phyloP scores from a whole-genome alignment of 192 early-diverging fungal genomes.

The Coemansia sp. region DNA sequence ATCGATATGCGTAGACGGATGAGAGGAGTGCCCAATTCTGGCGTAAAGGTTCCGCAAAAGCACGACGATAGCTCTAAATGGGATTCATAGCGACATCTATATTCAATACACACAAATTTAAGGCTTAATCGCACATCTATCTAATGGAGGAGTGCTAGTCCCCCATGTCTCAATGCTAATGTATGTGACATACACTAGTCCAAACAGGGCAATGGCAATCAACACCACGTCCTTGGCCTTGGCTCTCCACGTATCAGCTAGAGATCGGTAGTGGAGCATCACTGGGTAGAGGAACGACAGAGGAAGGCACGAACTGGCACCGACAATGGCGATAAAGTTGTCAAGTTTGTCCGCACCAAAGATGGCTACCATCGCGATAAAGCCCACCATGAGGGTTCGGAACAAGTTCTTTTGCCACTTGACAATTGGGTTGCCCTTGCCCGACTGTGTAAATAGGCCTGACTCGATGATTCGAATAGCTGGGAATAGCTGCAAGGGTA shows the following conservation, averaged over 20 bases:
- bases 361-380: constrained; percentile 76
- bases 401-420: constrained; percentile 91
- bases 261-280: constrained; percentile 76
- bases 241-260: constrained; percentile 58
- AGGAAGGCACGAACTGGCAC: constrained; percentile 74
- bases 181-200: constrained; percentile 81
- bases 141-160: constrained; percentile 34
- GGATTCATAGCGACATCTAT: constrained; percentile 17
- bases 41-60: constrained; percentile 20
- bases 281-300: constrained; percentile 86
- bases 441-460: constrained; percentile 80
- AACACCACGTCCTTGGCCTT: constrained; percentile 65
- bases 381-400: constrained; percentile 67
- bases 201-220: constrained; percentile 69
- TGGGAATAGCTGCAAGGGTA: constrained; percentile 92
- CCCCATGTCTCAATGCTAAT: constrained; percentile 68
- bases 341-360: constrained; percentile 77
- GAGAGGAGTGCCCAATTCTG: constrained; percentile 49
- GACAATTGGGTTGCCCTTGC: constrained; percentile 76
- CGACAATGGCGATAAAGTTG: constrained; percentile 84
- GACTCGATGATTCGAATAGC: constrained; percentile 92
- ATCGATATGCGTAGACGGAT: constrained; percentile 56
- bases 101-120: constrained; percentile 9
- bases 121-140: constrained; percentile 31
- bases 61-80: constrained; percentile 47